These are phyloP conservation scores for Colletotrichum sidae DNA, from an alignment of 2,329 filamentous ascomycete genomes.

Conservation along the genomic window DNA sequence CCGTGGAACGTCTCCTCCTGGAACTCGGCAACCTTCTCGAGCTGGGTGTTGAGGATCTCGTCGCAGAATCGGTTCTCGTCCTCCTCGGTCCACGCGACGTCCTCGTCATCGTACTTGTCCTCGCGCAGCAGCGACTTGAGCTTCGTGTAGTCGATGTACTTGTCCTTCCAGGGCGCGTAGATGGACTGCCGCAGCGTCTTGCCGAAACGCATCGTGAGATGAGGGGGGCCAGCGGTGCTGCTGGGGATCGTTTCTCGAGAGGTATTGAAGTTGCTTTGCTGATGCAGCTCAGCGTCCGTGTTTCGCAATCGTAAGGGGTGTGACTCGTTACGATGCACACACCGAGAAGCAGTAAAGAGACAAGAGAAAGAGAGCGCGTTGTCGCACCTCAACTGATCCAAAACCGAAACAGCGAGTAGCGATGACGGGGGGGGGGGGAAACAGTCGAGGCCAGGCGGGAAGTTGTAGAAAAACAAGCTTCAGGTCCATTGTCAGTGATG, in stretches of 20 bases:
- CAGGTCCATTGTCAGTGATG: conserved; percentile 7
- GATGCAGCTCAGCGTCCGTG: background rate
- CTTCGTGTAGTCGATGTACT: conserved; percentile 96
- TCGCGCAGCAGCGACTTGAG: conserved; percentile 91
- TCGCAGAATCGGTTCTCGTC: conserved; percentile 96
- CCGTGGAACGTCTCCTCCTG: conserved; percentile 80
- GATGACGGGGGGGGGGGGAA: background rate
- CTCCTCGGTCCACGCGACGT: conserved; percentile 85
- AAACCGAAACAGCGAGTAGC: too few species aligned
- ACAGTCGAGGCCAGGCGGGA: conserved; percentile 2
- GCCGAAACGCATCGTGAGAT: conserved; percentile 85
- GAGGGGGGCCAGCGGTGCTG: conserved; percentile 11
- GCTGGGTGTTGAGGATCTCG: conserved; percentile 92
- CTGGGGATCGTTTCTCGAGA: background rate
- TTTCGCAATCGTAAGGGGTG: too few species aligned
- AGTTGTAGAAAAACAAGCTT: conserved; percentile 32
- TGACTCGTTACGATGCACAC: too few species aligned
- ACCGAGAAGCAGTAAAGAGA: too few species aligned
- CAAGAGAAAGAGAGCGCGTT: too few species aligned
- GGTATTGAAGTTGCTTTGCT: background rate
- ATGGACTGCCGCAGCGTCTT: conserved; percentile 84
- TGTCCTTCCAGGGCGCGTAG: conserved; percentile 89
- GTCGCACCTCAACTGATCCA: too few species aligned
- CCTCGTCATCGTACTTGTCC: conserved; percentile 70
- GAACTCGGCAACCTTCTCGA: conserved; percentile 94